These are phyloP conservation scores for Paspalum vaginatum DNA, from an alignment of 176 grass and related monocot genomes.

Conservation along the genomic window DNA sequence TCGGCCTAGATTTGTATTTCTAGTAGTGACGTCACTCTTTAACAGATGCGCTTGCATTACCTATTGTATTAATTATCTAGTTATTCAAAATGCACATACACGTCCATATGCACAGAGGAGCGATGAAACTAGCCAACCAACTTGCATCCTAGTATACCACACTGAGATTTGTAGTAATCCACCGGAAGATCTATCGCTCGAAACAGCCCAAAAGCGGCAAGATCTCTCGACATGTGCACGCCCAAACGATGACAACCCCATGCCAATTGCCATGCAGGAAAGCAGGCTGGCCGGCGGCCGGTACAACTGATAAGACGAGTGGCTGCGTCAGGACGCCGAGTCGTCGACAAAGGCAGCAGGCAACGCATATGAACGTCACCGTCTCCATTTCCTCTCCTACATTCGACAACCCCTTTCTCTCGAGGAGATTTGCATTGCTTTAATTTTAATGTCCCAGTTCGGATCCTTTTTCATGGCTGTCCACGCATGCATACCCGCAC, in stretches of 20 bases:
- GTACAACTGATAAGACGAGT: constrained; percentile 21
- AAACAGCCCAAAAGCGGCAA: background rate
- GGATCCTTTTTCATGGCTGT: background rate
- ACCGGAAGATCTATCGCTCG: background rate
- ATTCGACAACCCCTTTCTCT: background rate
- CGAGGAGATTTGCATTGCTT: background rate
- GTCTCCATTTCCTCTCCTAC: background rate
- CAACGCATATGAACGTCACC: background rate
- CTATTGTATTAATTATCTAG: no score
- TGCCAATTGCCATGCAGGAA: background rate
- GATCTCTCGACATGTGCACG: background rate
- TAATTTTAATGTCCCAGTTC: no score
- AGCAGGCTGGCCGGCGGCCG: background rate
- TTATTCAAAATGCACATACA: no score
- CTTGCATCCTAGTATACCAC: no score
- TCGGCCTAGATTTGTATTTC: no score
- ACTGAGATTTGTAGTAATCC: background rate
- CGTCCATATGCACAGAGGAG: no score
- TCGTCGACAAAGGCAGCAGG: background rate
- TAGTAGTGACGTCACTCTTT: no score
- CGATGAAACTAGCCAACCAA: no score
- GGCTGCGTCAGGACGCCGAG: background rate
- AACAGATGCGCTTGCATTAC: no score
- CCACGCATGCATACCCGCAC: background rate
- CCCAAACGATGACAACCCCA: background rate